Conservation (phyloP, 148 eudicot species). For the Pouteria glomerata region DNA sequence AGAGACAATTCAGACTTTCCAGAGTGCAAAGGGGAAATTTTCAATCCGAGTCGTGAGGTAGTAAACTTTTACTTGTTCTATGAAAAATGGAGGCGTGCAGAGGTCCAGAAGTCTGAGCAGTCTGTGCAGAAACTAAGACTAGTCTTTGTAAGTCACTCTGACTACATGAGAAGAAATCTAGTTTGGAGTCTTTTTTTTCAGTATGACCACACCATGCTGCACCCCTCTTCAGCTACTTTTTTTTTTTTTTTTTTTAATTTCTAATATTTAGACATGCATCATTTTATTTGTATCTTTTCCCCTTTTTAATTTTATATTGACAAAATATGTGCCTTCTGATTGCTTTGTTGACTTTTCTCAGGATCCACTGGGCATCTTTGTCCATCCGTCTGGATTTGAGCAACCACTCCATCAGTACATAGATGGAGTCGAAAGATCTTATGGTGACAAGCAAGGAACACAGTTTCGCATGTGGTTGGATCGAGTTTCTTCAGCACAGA, state of each 20-base stretch:
- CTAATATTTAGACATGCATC: background rate
- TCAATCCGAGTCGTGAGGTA: conserved; percentile 37
- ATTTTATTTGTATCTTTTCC: background rate
- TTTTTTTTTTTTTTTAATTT: background rate
- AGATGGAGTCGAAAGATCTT: conserved; percentile 23
- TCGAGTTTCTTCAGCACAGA: conserved; percentile 39
- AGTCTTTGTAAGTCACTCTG: conserved; percentile 34
- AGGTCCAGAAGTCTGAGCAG: conserved; percentile 30
- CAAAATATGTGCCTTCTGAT: background rate
- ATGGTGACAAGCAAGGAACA: conserved; percentile 42
- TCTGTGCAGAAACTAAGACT: conserved; percentile 29
- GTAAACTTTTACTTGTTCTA: conserved; percentile 44
- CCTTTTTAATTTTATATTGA: background rate
- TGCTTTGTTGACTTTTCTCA: conserved; percentile 14
- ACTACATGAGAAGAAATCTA: background rate
- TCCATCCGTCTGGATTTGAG: conserved; percentile 33
- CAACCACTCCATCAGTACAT: conserved; percentile 32
- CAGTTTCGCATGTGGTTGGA: conserved; percentile 49
- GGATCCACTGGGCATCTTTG: conserved; percentile 30
- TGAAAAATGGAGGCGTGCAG: conserved; percentile 49
- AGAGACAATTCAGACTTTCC: conserved; percentile 29
- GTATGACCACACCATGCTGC: too few relatives aligned
- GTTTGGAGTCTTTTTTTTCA: background rate
- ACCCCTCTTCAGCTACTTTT: background rate
- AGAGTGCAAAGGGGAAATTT: conserved; percentile 20